Conservation (phyloP, 1,139 yeast genomes). For the Hansenula lynferdii region DNA sequence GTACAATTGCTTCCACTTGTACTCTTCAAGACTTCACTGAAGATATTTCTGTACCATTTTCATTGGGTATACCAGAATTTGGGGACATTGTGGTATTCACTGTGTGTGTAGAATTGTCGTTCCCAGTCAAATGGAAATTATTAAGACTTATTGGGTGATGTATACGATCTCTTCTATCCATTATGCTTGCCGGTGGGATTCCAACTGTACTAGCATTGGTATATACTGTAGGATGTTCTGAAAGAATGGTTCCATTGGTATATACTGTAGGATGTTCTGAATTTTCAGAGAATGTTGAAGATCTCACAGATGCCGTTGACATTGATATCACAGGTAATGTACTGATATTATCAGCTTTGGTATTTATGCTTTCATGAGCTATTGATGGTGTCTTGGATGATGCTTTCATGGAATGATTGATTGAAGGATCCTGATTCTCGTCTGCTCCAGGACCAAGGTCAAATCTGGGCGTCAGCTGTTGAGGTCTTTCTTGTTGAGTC, state of each 20-base stretch:
- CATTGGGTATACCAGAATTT: slow-evolving; percentile 10
- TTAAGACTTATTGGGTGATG: slow-evolving; percentile 5
- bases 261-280: slow-evolving; percentile 33
- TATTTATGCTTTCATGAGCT: slow-evolving; percentile 10
- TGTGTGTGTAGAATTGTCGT: slow-evolving; percentile 5
- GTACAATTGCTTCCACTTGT: no score
- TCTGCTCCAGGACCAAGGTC: not conserved
- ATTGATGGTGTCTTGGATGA: slow-evolving; percentile 7
- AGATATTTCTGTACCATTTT: slow-evolving; percentile 10
- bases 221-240: slow-evolving; percentile 43
- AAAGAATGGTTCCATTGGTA: slow-evolving; percentile 34
- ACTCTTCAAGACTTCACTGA: slow-evolving; percentile 1
- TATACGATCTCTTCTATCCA: slow-evolving; percentile 36
- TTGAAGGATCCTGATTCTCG: not conserved
- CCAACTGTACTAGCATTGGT: slow-evolving; percentile 59
- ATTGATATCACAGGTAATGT: slow-evolving; percentile 50
- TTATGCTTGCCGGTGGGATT: slow-evolving; percentile 60
- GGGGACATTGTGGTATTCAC: slow-evolving; percentile 9
- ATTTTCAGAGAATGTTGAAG: slow-evolving; percentile 30
- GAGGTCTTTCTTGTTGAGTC: not conserved
- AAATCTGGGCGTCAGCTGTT: not conserved
- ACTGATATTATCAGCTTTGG: slow-evolving; percentile 35
- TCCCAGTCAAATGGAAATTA: slow-evolving; percentile 1
- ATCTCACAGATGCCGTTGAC: slow-evolving; percentile 37
- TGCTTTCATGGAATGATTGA: not conserved